Evolutionary conservation across 371 early-diverging fungal species (phyloP).

Genomic region (Mortierella sp.): DNA sequence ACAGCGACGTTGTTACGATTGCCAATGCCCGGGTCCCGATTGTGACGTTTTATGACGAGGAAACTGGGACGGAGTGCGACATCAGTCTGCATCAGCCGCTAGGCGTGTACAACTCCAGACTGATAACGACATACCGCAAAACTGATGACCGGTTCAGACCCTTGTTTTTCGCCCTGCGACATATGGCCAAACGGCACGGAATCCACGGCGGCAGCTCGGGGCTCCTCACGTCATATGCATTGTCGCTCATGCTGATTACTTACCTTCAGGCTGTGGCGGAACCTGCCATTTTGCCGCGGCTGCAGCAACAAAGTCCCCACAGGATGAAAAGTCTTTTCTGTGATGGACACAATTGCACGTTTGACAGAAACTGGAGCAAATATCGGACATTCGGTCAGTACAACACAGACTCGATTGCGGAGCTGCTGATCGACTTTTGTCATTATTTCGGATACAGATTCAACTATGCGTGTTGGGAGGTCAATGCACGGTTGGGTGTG

Average conservation of each 20-base stretch:
- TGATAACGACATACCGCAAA: conserved; percentile 64
- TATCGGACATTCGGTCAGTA: conserved; percentile 21
- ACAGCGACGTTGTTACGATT: not conserved
- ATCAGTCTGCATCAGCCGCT: conserved; percentile 68
- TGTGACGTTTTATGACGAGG: conserved; percentile 4
- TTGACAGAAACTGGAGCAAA: conserved; percentile 31
- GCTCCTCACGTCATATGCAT: conserved; percentile 24
- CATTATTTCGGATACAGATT: conserved; percentile 51
- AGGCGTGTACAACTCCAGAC: conserved; percentile 66
- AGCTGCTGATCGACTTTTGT: conserved; percentile 44
- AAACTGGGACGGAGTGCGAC: conserved; percentile 56
- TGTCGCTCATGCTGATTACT: conserved; percentile 40
- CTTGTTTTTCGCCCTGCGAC: conserved; percentile 65
- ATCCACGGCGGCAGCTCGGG: conserved; percentile 43
- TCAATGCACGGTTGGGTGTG: conserved; percentile 36
- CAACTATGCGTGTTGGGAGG: conserved; percentile 44
- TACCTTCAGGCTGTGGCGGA: conserved; percentile 44
- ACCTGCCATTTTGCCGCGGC: conserved; percentile 39
- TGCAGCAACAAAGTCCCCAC: too few relatives aligned
- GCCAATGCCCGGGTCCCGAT: conserved; percentile 11
- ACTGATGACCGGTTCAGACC: conserved; percentile 67
- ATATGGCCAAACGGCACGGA: conserved; percentile 60
- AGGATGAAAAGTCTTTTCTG: not conserved
- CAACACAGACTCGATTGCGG: conserved; percentile 33
- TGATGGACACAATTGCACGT: conserved; percentile 38